phyloP scores from a whole-genome alignment of 495 filamentous ascomycete species.

The Saxophila tyrrhenica region DNA sequence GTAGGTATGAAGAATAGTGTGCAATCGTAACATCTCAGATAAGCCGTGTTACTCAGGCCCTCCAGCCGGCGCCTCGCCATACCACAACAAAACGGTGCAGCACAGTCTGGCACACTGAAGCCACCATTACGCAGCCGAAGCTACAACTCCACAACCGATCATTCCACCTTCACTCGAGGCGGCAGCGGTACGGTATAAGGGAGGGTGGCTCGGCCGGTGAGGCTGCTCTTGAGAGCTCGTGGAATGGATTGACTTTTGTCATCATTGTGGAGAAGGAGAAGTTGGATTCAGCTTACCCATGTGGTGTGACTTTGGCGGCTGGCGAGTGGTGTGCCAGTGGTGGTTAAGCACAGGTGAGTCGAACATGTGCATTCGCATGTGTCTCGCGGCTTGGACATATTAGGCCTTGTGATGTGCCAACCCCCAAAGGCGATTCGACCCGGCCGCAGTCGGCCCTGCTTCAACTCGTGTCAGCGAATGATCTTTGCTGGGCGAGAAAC shows the following conservation, averaged over 20 bases:
- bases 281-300: neutral
- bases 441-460: neutral
- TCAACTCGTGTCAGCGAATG: neutral
- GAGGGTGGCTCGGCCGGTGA: slow-evolving; percentile 62
- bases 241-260: slow-evolving; percentile 99
- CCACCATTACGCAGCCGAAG: slow-evolving; percentile 29
- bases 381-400: no score
- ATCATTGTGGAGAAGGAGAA: slow-evolving; percentile 48
- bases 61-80: slow-evolving; percentile 37
- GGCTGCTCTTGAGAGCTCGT: slow-evolving; percentile 45
- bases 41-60: slow-evolving; percentile 58
- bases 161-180: slow-evolving; percentile 38
- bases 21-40: slow-evolving; percentile 36
- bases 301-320: no score
- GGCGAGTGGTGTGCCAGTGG: no score
- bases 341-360: no score
- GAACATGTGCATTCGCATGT: no score
- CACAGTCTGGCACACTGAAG: slow-evolving; percentile 41
- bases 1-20: no score
- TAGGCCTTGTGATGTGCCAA: no score
- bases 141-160: slow-evolving; percentile 82
- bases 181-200: slow-evolving; percentile 55
- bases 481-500: neutral
- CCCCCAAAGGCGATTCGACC: neutral
- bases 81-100: slow-evolving; percentile 46